Percentiles rank a stretch among this genome's conserved stretches.
Evolutionary conservation across 176 grass and related monocot species (phyloP).

Genomic region (sorghum (Sorghum bicolor)): Sorghum_bicolor_NCBIv3 NC_012872.2:49106001-49106500

Average conservation of each 20-base stretch:
- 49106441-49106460: not conserved
- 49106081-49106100: conserved; percentile 6
- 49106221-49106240: not conserved
- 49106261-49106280: not conserved
- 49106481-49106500: not conserved
- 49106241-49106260: not conserved
- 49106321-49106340: conserved; percentile 36
- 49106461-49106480: not conserved
- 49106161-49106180: not conserved
- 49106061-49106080: not conserved
- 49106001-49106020: not conserved
- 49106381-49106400: conserved; percentile 7
- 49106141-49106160: not conserved
- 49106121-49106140: not conserved
- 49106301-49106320: not conserved
- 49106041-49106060: not conserved
- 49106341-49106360: conserved; percentile 22
- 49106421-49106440: not conserved
- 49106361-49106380: conserved; percentile 35
- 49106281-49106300: conserved; percentile 5
- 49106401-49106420: conserved; percentile 18
- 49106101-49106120: not conserved
- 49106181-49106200: not conserved
- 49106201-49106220: not conserved
- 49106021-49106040: not conserved